Evolutionary conservation across 495 filamentous ascomycete genomes (phyloP).

Genomic region (Xylaria nigripes): DNA sequence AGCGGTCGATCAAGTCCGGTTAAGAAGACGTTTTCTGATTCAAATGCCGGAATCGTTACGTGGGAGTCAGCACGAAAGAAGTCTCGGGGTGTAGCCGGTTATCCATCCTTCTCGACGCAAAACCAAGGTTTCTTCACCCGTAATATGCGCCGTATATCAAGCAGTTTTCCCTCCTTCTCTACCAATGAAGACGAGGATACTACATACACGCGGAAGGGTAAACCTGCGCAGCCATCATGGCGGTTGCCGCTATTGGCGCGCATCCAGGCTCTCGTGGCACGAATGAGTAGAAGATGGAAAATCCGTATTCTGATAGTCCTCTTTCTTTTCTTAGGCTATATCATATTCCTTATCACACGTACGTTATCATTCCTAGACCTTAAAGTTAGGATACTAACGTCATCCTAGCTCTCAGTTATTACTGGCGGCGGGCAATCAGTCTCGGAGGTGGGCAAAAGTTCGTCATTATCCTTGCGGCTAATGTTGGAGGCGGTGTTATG

Average conservation of each 20-base stretch:
- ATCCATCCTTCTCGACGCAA: conserved; percentile 77
- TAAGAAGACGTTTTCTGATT: conserved; percentile 31
- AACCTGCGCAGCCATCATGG: conserved; percentile 46
- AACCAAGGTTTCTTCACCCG: conserved; percentile 71
- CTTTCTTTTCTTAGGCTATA: conserved; percentile 51
- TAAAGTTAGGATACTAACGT: conserved; percentile 5
- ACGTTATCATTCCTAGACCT: conserved; percentile 27
- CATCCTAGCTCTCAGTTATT: conserved; percentile 35
- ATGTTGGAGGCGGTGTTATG: conserved; percentile 95
- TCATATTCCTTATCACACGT: conserved; percentile 64
- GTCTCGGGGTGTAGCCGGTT: conserved; percentile 53
- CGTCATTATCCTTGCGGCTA: conserved; percentile 89
- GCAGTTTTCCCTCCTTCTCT: conserved; percentile 63
- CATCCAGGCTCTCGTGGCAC: conserved; percentile 27
- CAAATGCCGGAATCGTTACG: conserved; percentile 53
- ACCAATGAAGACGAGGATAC: conserved; percentile 20
- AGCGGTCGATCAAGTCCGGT: conserved; percentile 64
- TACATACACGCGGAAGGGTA: conserved; percentile 69
- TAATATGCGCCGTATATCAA: conserved; percentile 66
- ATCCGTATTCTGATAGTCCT: conserved; percentile 51
- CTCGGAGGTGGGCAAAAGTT: conserved; percentile 83
- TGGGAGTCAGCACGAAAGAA: conserved; percentile 82
- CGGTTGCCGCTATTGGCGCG: conserved; percentile 35
- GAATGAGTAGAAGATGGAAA: conserved; percentile 44
- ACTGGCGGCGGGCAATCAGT: conserved; percentile 38